A percentile compares a stretch with the other conserved stretches of the same genome.
These are phyloP conservation scores for Pythium brassicae DNA, from an alignment of 352 stramenopile genomes.

Conservation along the genomic window DNA sequence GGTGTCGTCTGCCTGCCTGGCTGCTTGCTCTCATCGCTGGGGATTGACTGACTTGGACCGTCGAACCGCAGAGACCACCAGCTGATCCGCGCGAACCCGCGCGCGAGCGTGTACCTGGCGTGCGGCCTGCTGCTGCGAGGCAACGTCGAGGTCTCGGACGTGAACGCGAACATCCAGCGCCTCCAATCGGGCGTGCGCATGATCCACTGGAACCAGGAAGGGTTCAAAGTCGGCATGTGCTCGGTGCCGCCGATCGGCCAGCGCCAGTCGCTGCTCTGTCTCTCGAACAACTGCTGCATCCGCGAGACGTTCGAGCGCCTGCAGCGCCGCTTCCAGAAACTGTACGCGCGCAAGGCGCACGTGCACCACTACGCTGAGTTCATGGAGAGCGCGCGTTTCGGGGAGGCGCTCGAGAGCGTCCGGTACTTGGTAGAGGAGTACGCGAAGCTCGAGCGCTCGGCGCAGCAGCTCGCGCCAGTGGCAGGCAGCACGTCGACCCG, in stretches of 20 bases:
- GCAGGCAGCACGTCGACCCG: slow-evolving; percentile 10
- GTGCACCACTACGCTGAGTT: slow-evolving; percentile 88
- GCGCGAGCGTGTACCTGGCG: slow-evolving; percentile 73
- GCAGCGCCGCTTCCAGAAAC: slow-evolving; percentile 64
- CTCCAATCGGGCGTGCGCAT: slow-evolving; percentile 81
- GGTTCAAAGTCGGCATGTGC: slow-evolving; percentile 87
- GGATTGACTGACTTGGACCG: too few species aligned
- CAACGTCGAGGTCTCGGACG: slow-evolving; percentile 82
- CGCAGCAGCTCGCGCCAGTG: slow-evolving; percentile 12
- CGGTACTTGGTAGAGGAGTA: slow-evolving; percentile 66
- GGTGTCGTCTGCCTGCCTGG: not conserved
- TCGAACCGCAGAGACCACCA: slow-evolving; percentile 53
- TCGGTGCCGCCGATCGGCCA: slow-evolving; percentile 55
- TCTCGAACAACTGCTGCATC: slow-evolving; percentile 89
- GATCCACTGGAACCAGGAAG: slow-evolving; percentile 89
- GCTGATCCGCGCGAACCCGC: slow-evolving; percentile 69
- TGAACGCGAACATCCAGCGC: slow-evolving; percentile 86
- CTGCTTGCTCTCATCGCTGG: not conserved
- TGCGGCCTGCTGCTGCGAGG: slow-evolving; percentile 84
- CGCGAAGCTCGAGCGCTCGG: slow-evolving; percentile 41
- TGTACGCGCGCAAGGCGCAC: slow-evolving; percentile 77
- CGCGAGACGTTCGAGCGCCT: slow-evolving; percentile 78
- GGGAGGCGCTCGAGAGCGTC: slow-evolving; percentile 56
- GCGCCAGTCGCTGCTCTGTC: slow-evolving; percentile 61
- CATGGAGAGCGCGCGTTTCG: slow-evolving; percentile 54